Percentiles rank a stretch among this genome's conserved stretches.
phyloP scores from a whole-genome alignment of 768 basidiomycete genomes.

The Amanita exitialis region DNA sequence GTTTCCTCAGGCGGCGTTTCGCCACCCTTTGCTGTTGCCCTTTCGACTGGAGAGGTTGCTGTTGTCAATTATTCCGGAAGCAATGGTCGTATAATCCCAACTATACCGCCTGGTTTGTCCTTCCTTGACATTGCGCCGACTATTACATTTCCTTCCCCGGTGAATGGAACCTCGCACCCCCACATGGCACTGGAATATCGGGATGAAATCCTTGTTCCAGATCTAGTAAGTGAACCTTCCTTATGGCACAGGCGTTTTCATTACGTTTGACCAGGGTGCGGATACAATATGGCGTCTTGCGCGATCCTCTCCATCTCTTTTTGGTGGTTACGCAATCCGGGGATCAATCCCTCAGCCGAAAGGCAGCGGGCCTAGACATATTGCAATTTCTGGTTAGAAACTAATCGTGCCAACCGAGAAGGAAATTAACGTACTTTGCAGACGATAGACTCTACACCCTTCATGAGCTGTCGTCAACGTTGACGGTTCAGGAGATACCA shows the following conservation, averaged over 20 bases:
- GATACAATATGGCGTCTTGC: constrained; percentile 64
- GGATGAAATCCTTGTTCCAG: constrained; percentile 51
- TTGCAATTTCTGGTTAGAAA: constrained; percentile 22
- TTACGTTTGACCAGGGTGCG: constrained; percentile 34
- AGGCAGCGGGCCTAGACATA: constrained; percentile 59
- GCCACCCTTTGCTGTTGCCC: constrained; percentile 40
- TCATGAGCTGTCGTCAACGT: constrained; percentile 24
- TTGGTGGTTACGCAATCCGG: constrained; percentile 41
- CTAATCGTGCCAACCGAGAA: background rate
- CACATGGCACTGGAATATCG: constrained; percentile 54
- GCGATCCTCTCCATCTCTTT: constrained; percentile 24
- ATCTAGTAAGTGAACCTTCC: constrained; percentile 34
- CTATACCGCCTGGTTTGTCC: constrained; percentile 22
- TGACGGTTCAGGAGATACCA: constrained; percentile 33
- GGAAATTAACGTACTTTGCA: constrained; percentile 11
- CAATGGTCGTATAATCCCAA: constrained; percentile 43
- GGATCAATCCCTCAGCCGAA: constrained; percentile 50
- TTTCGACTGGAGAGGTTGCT: constrained; percentile 50
- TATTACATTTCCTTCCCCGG: constrained; percentile 42
- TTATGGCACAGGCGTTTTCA: constrained; percentile 2
- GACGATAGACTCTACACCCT: constrained; percentile 29
- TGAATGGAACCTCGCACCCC: constrained; percentile 41
- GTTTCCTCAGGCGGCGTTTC: constrained; percentile 35
- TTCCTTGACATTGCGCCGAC: constrained; percentile 27
- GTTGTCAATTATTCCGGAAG: constrained; percentile 51